Evolutionary conservation across 2,329 filamentous ascomycete genomes (phyloP).

Genomic region (Geoglossum cookeanum): DNA sequence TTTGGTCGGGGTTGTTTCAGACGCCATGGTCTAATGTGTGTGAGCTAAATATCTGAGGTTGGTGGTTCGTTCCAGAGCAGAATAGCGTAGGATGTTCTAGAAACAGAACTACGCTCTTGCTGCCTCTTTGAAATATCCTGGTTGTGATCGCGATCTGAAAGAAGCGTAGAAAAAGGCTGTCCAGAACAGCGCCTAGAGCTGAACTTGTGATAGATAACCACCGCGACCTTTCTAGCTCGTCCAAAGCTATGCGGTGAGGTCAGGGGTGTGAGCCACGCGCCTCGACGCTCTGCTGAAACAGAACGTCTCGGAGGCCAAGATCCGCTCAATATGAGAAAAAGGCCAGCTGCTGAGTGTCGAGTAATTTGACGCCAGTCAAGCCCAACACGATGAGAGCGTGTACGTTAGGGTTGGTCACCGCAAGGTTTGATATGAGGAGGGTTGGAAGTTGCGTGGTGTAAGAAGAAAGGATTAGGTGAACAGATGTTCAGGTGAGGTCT

Average conservation of each 20-base stretch:
- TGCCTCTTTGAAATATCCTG: background rate
- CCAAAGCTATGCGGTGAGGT: background rate
- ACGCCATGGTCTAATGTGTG: background rate
- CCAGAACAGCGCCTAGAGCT: background rate
- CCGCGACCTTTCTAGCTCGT: background rate
- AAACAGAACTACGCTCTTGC: background rate
- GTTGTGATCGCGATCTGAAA: background rate
- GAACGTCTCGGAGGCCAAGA: background rate
- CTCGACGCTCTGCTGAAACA: background rate
- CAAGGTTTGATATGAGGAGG: background rate
- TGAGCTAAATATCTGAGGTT: background rate
- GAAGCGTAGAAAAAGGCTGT: background rate
- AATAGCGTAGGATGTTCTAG: background rate
- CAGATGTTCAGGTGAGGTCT: background rate
- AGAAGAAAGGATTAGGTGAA: background rate
- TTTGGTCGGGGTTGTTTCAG: background rate
- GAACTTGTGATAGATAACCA: background rate
- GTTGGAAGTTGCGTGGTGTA: background rate
- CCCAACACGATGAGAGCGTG: background rate
- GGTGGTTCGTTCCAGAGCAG: background rate
- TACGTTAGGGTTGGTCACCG: background rate
- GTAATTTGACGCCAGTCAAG: background rate
- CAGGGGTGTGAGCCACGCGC: background rate
- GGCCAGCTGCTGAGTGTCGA: background rate
- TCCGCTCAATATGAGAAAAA: background rate